These are phyloP conservation scores for Saccharum hybrid DNA, from an alignment of 202 grass and related monocot species.

Conservation along the genomic window DNA sequence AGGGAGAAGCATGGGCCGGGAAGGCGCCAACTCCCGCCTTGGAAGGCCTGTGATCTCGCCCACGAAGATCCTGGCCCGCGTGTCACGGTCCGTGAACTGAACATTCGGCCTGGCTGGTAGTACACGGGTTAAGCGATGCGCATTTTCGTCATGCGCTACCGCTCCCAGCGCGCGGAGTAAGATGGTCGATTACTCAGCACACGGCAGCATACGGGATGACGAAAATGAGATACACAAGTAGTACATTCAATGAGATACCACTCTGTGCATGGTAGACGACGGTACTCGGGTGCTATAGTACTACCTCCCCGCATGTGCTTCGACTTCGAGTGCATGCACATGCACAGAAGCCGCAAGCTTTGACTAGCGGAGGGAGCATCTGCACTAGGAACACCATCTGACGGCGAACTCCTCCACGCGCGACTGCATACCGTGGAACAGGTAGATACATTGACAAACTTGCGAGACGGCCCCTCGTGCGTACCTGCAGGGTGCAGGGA, in stretches of 20 bases:
- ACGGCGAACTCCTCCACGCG: neutral
- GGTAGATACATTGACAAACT: slow-evolving; percentile 6
- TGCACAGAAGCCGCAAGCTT: neutral
- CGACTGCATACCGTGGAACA: neutral
- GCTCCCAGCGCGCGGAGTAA: too few species aligned
- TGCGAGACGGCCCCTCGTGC: neutral
- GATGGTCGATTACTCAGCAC: too few species aligned
- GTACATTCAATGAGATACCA: too few species aligned
- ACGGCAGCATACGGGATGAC: too few species aligned
- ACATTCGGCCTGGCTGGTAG: neutral
- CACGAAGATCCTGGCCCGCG: neutral
- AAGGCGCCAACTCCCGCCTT: neutral
- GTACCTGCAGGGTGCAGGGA: neutral
- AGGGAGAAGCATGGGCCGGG: neutral
- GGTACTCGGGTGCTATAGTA: too few species aligned
- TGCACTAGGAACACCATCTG: neutral
- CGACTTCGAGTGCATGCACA: neutral
- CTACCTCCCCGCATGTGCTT: neutral
- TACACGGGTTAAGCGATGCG: neutral
- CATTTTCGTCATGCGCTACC: neutral
- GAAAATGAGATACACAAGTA: too few species aligned
- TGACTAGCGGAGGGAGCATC: neutral
- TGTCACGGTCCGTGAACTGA: neutral
- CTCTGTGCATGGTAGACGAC: neutral
- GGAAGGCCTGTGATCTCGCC: neutral